Conservation (phyloP, 345 rosid species). For the Barbarea vulgaris region DNA sequence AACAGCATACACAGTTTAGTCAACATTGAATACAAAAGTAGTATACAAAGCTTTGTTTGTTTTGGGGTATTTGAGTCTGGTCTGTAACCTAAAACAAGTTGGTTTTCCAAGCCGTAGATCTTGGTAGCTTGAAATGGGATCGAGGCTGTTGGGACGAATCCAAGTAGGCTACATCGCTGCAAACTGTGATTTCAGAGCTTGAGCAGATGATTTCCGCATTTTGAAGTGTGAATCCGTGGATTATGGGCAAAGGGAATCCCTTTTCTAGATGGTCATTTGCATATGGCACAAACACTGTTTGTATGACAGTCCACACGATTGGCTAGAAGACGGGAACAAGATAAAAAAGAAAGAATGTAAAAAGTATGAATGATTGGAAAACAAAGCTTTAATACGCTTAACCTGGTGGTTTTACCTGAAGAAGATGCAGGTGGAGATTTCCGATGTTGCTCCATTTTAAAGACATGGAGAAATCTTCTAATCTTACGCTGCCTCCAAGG, state of each 20-base stretch:
- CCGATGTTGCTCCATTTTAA: conserved; percentile 91
- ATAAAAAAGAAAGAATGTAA: not conserved
- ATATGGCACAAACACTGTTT: conserved; percentile 81
- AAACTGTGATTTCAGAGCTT: conserved; percentile 58
- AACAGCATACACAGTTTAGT: not conserved
- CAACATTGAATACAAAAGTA: conserved; percentile 21
- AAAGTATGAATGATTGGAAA: not conserved
- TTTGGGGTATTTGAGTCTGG: conserved; percentile 16
- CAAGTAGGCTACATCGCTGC: conserved; percentile 63
- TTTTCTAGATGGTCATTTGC: conserved; percentile 70
- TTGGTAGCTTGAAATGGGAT: not conserved
- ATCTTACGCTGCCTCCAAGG: conserved; percentile 76
- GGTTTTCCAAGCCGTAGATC: not conserved
- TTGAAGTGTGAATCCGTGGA: conserved; percentile 79
- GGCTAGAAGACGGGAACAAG: conserved; percentile 60
- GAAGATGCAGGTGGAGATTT: conserved; percentile 68
- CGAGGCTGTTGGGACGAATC: conserved; percentile 35
- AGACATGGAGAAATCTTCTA: conserved; percentile 76
- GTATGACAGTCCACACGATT: conserved; percentile 79
- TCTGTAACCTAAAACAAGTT: conserved; percentile 23
- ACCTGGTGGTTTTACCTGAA: conserved; percentile 59
- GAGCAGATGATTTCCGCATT: conserved; percentile 63
- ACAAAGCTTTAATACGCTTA: not conserved
- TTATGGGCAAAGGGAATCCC: conserved; percentile 87
- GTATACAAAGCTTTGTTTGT: conserved; percentile 26